Evolutionary conservation across 768 basidiomycete species (phyloP).

Genomic region (Rhizopogon vinicolor): DNA sequence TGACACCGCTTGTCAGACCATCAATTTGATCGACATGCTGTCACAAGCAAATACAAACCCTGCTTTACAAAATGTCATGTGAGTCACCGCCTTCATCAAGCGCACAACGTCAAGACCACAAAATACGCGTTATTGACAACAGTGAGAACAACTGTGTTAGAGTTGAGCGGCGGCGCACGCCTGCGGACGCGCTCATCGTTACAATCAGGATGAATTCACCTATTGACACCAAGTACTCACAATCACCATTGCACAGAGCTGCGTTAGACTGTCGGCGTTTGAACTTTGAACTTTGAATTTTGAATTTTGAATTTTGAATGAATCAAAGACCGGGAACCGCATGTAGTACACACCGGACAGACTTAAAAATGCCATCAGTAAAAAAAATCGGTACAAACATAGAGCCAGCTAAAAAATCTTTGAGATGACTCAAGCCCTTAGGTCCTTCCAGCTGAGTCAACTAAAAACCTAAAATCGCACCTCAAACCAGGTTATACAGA

Average conservation of each 20-base stretch:
- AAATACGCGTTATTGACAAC: not conserved
- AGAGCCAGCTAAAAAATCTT: no score
- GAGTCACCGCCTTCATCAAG: not conserved
- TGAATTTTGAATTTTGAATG: no score
- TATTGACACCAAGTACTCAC: not conserved
- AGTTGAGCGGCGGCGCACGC: not conserved
- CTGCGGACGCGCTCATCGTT: not conserved
- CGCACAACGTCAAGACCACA: no score
- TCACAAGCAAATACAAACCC: not conserved
- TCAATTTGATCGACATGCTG: not conserved
- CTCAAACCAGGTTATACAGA: not conserved
- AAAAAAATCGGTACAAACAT: no score
- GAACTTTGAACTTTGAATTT: no score
- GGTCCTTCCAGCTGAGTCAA: no score
- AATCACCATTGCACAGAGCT: not conserved
- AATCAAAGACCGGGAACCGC: no score
- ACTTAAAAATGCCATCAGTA: no score
- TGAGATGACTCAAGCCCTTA: no score
- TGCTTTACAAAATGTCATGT: not conserved
- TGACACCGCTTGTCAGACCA: constrained; percentile 2
- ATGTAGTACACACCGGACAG: no score
- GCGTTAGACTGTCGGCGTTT: no score
- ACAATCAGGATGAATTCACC: not conserved
- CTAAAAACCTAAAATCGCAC: not conserved
- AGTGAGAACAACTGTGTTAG: not conserved